Base-by-base conservation (phyloP, 768 basidiomycete genomes). In the Leucosporidium yakuticum region DNA sequence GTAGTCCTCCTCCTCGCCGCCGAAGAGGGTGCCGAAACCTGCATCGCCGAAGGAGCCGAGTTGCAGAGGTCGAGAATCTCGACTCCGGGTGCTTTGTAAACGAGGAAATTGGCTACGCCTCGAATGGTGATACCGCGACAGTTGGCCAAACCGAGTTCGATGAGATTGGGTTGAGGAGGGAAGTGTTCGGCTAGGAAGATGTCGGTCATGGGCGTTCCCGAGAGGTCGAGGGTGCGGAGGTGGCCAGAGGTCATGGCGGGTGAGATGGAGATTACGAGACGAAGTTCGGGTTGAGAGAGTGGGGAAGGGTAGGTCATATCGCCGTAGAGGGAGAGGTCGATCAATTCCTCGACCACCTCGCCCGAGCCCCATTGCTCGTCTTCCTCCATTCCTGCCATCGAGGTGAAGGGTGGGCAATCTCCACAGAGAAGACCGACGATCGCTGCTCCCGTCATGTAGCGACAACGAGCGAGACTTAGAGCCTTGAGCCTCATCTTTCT, bases 111-210 rank as follows among this genome's bases (percentile, higher is more conserved):
- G 11, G 87, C 79, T 63, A 98, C 81, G 8, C 81, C 83, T 27
- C 81, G 81, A 32, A 97, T 80, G 53, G 84, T 82, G 44, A 98
- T 83, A 34, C 81, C 76, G 8, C 89, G 85, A 65, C 96, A 90
- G 78, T 91, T 86, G 12, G 91, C 93, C 31, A 99, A 83, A 8
- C 96, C 95, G 49, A 98, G 82, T 25, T 91, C 92, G 64, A 94
- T 86, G 32, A 99, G 82, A 54, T 82, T 48, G 4, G 85, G 86
- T 77, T 91, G 91, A 11, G 85, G 79, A 23, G 83, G 82, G 76
- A 86, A 86, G 1, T 80, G 76, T 15, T 82, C 80, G 21, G 75
- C 70, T 9, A 87, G 76, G 66, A 87, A 79, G 12, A 83, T 81
- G 55, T 80, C 78, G 8, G 87, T 88, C 62, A 97, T 73, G 0